Evolutionary conservation across 192 early-diverging fungal species (phyloP).

Genomic region (Jimgerdemannia flammicorona): DNA sequence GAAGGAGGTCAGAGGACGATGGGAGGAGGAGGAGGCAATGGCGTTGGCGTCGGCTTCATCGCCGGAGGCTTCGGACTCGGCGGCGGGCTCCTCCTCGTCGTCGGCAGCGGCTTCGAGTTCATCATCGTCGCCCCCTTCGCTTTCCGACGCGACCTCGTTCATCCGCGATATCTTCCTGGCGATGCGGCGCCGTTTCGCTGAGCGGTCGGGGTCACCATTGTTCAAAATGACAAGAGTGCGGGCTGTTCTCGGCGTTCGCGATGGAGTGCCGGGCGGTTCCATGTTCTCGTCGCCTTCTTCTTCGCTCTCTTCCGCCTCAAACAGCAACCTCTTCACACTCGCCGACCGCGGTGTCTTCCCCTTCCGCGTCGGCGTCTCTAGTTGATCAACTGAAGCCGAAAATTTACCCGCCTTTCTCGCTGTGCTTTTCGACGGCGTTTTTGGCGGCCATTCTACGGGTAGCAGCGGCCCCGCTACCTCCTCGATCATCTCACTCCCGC

Average conservation of each 20-base stretch:
- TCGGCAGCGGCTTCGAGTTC: constrained; percentile 30
- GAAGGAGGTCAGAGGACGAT: constrained; percentile 20
- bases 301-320: constrained; percentile 19
- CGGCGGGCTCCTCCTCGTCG: constrained; percentile 16
- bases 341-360: background rate
- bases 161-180: background rate
- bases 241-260: background rate
- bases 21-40: constrained; percentile 16
- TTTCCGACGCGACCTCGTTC: constrained; percentile 23
- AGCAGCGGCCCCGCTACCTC: background rate
- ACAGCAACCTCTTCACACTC: constrained; percentile 15
- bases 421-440: background rate
- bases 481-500: background rate
- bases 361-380: constrained; percentile 7
- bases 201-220: background rate
- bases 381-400: background rate
- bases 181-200: background rate
- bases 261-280: background rate
- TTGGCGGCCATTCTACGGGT: background rate
- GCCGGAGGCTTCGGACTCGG: constrained; percentile 14
- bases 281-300: constrained; percentile 20
- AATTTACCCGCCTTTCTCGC: background rate
- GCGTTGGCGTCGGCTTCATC: constrained; percentile 20
- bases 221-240: background rate
- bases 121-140: constrained; percentile 27